These are phyloP conservation scores for Cladophialophora psammophila DNA, from an alignment of 2,329 filamentous ascomycete genomes.

Conservation along the genomic window DNA sequence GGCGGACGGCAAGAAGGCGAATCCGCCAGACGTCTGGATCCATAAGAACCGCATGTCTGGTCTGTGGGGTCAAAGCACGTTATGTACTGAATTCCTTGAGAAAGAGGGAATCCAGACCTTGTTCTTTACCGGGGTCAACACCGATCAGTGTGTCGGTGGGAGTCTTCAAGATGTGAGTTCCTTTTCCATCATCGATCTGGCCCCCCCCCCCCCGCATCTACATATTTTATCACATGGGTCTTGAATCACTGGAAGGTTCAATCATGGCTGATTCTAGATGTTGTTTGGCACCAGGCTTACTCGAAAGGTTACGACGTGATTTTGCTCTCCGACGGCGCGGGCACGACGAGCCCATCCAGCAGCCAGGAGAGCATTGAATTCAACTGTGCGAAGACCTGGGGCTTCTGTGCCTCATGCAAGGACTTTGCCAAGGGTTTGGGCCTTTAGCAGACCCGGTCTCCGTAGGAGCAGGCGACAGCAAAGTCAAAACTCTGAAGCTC, in stretches of 20 bases:
- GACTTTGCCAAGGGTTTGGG: conserved; percentile 36
- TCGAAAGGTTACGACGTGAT: conserved; percentile 64
- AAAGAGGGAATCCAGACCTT: conserved; percentile 56
- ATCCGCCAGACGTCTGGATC: conserved; percentile 57
- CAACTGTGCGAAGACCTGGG: conserved; percentile 40
- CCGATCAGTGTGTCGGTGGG: conserved; percentile 62
- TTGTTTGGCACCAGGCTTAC: conserved; percentile 48
- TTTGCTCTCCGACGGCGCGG: conserved; percentile 63
- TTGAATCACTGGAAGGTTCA: neutral
- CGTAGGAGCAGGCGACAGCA: neutral
- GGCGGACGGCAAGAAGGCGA: conserved; percentile 38
- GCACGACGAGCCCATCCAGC: conserved; percentile 50
- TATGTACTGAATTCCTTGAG: conserved; percentile 54
- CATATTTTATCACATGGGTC: neutral
- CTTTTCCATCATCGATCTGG: neutral
- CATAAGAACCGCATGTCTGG: conserved; percentile 67
- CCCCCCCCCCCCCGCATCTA: neutral
- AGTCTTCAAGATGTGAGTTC: conserved; percentile 58
- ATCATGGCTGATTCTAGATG: neutral
- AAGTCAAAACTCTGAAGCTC: neutral
- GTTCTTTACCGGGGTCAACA: conserved; percentile 67
- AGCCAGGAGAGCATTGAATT: conserved; percentile 39
- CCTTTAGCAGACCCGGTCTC: neutral
- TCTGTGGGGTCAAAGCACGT: conserved; percentile 58
- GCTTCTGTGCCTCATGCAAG: conserved; percentile 37